Conservation (phyloP, 106 monocot genomes). For the Acorus gramineus region DNA sequence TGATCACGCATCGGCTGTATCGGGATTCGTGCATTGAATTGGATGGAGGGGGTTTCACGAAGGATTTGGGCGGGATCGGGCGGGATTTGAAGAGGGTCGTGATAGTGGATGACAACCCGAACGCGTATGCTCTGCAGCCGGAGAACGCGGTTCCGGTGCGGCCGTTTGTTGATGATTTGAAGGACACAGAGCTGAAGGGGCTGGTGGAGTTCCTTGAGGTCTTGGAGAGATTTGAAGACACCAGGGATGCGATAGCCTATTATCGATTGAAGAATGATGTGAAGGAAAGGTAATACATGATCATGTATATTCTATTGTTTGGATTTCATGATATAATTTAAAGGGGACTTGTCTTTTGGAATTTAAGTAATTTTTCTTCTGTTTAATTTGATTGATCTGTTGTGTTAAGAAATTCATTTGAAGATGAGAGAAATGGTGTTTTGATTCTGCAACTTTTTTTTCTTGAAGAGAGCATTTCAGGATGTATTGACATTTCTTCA, state of each 20-base stretch:
- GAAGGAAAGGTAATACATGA: too few relatives aligned
- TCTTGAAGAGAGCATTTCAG: too few relatives aligned
- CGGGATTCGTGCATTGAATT: constrained; percentile 58
- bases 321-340: too few relatives aligned
- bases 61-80: constrained; percentile 53
- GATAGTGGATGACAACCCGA: constrained; percentile 86
- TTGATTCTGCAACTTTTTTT: too few relatives aligned
- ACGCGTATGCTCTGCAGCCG: constrained; percentile 52
- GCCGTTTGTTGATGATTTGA: constrained; percentile 45
- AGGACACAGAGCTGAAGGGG: constrained; percentile 52
- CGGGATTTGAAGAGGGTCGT: constrained; percentile 43
- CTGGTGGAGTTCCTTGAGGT: constrained; percentile 50
- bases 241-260: constrained; percentile 37
- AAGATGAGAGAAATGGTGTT: too few relatives aligned
- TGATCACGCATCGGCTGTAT: constrained; percentile 72
- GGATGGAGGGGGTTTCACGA: constrained; percentile 46
- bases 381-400: too few relatives aligned
- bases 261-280: too few relatives aligned
- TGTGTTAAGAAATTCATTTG: too few relatives aligned
- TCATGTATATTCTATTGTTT: too few relatives aligned
- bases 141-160: constrained; percentile 60
- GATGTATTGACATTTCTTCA: too few relatives aligned
- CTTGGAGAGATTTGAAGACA: constrained; percentile 34
- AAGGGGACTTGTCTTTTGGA: too few relatives aligned
- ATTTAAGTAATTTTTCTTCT: too few relatives aligned